Conservation (phyloP, 805 yeast genomes). For the Cephaloascus albidus region DNA sequence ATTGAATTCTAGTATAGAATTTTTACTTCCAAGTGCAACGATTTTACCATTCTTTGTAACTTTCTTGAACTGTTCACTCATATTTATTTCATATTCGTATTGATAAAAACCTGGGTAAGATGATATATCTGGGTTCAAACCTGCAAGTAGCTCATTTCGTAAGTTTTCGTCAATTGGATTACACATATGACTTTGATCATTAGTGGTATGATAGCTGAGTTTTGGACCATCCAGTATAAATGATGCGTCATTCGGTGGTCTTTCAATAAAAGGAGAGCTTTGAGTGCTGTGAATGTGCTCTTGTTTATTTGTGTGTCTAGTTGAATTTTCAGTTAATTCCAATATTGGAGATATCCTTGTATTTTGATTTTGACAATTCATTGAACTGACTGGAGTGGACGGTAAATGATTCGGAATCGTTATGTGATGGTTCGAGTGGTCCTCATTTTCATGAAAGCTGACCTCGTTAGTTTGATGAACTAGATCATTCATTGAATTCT, state of each 20-base stretch:
- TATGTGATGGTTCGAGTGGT: not conserved
- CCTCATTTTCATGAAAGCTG: conserved; percentile 4
- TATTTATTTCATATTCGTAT: conserved; percentile 15
- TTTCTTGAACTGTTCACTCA: not conserved
- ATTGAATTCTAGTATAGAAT: conserved; percentile 33
- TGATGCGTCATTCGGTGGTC: conserved; percentile 9
- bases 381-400: not conserved
- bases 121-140: conserved; percentile 23
- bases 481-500: not conserved
- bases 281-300: conserved; percentile 6
- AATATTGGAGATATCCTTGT: conserved; percentile 6
- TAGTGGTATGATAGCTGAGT: conserved; percentile 6
- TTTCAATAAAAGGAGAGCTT: conserved; percentile 41
- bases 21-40: conserved; percentile 16
- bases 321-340: conserved; percentile 13
- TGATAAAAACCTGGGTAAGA: conserved; percentile 17
- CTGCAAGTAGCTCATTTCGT: conserved; percentile 25
- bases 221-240: conserved; percentile 6
- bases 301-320: conserved; percentile 6
- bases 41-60: not conserved
- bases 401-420: not conserved
- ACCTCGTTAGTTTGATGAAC: not conserved
- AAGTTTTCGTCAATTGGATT: conserved; percentile 37
- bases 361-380: not conserved
- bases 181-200: not conserved